Percentiles rank a stretch among this genome's conserved stretches.
phyloP scores from a whole-genome alignment of 1,284 basidiomycete species.

The Ganoderma sinense region DNA sequence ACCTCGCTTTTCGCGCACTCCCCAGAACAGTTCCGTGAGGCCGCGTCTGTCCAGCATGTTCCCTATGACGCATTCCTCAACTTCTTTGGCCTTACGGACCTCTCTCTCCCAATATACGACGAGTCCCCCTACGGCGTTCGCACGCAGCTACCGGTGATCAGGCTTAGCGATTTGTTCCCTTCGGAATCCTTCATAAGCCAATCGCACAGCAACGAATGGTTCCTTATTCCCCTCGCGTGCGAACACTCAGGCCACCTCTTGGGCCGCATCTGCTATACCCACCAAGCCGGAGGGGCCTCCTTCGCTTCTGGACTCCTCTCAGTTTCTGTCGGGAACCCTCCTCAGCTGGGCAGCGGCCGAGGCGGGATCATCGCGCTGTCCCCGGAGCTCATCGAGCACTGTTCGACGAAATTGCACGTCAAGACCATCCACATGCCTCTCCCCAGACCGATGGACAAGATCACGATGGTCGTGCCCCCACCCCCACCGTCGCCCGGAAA shows the following conservation, averaged over 20 bases:
- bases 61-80: constrained; percentile 3
- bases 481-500: background rate
- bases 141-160: background rate
- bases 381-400: background rate
- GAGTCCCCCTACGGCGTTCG: background rate
- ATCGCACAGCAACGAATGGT: background rate
- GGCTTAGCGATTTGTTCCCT: background rate
- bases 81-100: background rate
- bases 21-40: background rate
- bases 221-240: background rate
- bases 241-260: background rate
- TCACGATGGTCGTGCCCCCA: background rate
- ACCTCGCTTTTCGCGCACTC: constrained; percentile 4
- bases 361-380: background rate
- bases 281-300: background rate
- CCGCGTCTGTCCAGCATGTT: background rate
- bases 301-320: background rate
- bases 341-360: background rate
- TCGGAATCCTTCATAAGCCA: background rate
- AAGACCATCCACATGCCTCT: constrained; percentile 5
- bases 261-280: background rate
- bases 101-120: background rate
- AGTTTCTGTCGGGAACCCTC: background rate
- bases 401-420: background rate
- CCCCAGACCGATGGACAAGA: background rate